Evolutionary conservation across 176 grass and related monocot species (phyloP), one percentile per base, ranked within the genome.

Genomic region (Carex kokanica): DNA sequence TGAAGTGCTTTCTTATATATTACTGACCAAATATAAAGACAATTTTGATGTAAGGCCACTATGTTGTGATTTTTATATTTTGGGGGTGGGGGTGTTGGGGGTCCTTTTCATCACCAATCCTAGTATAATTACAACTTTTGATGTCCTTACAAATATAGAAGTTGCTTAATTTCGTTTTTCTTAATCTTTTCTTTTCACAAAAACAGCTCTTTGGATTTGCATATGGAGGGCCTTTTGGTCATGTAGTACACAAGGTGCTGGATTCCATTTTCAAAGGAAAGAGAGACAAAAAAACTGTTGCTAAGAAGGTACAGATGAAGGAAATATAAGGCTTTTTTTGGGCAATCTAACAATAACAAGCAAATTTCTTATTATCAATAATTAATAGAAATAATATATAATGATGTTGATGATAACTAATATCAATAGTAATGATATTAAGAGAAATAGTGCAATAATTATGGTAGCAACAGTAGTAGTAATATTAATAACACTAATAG

Each of bases 231-330:
- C 92, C 95, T 54, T 93, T 94, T 91, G 95, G 95, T 72, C 95
- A 98, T 88, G 90, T 84, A 49, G 41, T 89, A 31, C 87, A 98
- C 62, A 98, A 93, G 84, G 1, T 94, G 66, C 84, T 98, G 84
- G 95, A 98, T 88, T 88, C 83, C 61, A 88, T 98, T 45, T 97
- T 98, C 81, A 88, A 91, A 85, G 95, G 95, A 21, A 98, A 91
- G 84, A 98, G 90, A 84, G 95, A 94, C 43, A 90, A 83, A 25
- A 94, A 91, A 85, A 98, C 95, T 20, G 74, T 94, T 54, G 95
- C 92, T 64, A 98, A 98, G 84, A 98, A 98, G 95, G 95, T 98
- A 90, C 63, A 65, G 2, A 21, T 43, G 61, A 82, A 64, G 6
- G n/a, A 4, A 21, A 41, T 47, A 17, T 72, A 24, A 38, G 18